Evolutionary conservation across 2,329 filamentous ascomycete species (phyloP).

Genomic region (Hirsutella rhossiliensis): DNA sequence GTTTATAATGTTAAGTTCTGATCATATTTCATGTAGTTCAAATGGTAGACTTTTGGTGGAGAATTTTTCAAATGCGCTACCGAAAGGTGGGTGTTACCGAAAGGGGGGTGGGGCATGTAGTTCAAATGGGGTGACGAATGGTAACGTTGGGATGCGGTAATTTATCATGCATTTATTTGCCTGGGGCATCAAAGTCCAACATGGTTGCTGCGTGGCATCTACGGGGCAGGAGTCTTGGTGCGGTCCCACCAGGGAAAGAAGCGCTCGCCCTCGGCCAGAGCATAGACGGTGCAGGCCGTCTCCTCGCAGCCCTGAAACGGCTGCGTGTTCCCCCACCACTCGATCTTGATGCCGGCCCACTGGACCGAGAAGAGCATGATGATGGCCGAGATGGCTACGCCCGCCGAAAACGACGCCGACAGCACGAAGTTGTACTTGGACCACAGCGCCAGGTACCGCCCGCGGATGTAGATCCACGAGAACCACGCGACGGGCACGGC

Average conservation of each 20-base stretch:
- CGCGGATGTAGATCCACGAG: slow-evolving; percentile 35
- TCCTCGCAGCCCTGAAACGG: slow-evolving; percentile 12
- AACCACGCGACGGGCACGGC: slow-evolving; percentile 33
- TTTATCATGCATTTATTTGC: too few relatives aligned
- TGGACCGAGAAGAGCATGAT: slow-evolving; percentile 36
- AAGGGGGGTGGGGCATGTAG: too few relatives aligned
- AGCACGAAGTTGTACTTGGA: slow-evolving; percentile 37
- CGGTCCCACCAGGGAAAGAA: slow-evolving; percentile 16
- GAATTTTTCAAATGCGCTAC: too few relatives aligned
- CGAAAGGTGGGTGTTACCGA: too few relatives aligned
- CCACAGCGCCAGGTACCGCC: slow-evolving; percentile 34
- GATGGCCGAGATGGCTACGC: slow-evolving; percentile 32
- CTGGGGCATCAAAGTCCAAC: too few relatives aligned
- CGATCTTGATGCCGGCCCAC: slow-evolving; percentile 21
- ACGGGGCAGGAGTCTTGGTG: slow-evolving; percentile 10
- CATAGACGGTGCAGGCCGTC: slow-evolving; percentile 10
- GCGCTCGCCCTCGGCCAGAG: slow-evolving; percentile 11
- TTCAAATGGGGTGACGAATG: too few relatives aligned
- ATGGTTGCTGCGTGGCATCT: too few relatives aligned
- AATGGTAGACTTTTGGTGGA: too few relatives aligned
- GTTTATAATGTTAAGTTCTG: too few relatives aligned
- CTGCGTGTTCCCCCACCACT: slow-evolving; percentile 34
- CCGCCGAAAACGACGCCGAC: slow-evolving; percentile 31
- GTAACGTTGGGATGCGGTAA: too few relatives aligned
- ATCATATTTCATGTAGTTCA: too few relatives aligned